Conservation (phyloP, 257 asterid species). For the Marsdenia floribunda region DNA sequence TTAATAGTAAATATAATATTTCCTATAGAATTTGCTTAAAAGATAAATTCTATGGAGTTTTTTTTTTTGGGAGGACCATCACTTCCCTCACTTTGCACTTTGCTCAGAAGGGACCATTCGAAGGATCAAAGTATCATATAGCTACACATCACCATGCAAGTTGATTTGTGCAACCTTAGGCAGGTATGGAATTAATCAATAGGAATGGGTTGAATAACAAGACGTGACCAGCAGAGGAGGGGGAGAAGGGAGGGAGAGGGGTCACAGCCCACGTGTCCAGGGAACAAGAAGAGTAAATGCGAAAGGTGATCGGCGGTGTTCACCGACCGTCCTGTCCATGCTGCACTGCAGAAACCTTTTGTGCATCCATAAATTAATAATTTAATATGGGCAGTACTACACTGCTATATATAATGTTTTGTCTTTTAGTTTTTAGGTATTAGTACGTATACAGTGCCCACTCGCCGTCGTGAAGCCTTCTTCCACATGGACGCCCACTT, state of each 20-base stretch:
- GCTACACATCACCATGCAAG: background rate
- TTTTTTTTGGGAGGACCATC: too few relatives aligned
- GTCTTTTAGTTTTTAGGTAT: background rate
- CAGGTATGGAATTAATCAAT: slow-evolving; percentile 11
- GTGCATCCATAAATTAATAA: too few relatives aligned
- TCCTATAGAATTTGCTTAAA: too few relatives aligned
- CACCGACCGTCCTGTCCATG: slow-evolving; percentile 11
- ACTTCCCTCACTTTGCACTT: too few relatives aligned
- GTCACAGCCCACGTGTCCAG: slow-evolving; percentile 13
- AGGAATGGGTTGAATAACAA: slow-evolving; percentile 16
- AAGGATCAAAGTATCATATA: too few relatives aligned
- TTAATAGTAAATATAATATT: too few relatives aligned
- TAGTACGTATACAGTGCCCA: background rate
- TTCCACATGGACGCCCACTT: slow-evolving; percentile 31
- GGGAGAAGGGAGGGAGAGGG: background rate
- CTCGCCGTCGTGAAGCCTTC: background rate
- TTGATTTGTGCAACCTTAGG: background rate
- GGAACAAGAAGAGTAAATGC: slow-evolving; percentile 19
- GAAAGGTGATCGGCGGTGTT: slow-evolving; percentile 17
- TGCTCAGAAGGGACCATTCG: too few relatives aligned
- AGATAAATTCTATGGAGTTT: too few relatives aligned
- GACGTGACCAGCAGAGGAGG: slow-evolving; percentile 7
- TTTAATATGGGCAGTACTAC: slow-evolving; percentile 12
- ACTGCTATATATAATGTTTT: background rate
- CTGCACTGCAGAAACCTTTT: too few relatives aligned